Percentiles rank a stretch among this genome's conserved stretches.
Conservation (phyloP, 345 rosid species). For the Rhizophora mangle region DNA sequence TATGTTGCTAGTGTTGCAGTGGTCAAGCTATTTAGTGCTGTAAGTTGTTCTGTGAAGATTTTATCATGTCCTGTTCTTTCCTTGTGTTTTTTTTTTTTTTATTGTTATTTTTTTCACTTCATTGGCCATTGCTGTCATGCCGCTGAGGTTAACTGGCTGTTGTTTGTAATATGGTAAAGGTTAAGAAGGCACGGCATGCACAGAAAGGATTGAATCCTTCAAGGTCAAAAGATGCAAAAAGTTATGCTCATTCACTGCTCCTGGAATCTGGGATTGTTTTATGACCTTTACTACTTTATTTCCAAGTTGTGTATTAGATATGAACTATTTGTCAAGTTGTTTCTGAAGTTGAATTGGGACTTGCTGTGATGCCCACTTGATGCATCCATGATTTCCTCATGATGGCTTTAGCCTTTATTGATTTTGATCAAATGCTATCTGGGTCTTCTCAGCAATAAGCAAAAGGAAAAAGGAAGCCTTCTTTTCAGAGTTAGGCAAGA, state of each 20-base stretch:
- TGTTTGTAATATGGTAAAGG: constrained; percentile 40
- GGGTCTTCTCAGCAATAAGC: constrained; percentile 51
- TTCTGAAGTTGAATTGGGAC: not conserved
- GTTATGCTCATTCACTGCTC: constrained; percentile 33
- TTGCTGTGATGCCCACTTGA: not conserved
- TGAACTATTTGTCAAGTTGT: not conserved
- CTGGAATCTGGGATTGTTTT: not conserved
- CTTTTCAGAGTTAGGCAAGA: constrained; percentile 76
- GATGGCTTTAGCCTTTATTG: not conserved
- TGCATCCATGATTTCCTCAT: not conserved
- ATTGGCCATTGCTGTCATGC: not conserved
- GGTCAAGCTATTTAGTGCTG: constrained; percentile 92
- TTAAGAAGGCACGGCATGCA: constrained; percentile 86
- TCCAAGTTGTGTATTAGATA: no score
- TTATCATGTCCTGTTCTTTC: constrained; percentile 4
- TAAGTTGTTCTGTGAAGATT: constrained; percentile 41
- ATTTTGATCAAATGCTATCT: constrained; percentile 13
- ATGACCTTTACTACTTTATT: not conserved
- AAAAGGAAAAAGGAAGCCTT: constrained; percentile 82
- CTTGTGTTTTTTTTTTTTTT: not conserved
- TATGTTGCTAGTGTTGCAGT: constrained; percentile 43
- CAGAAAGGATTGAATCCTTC: constrained; percentile 83
- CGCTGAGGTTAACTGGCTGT: not conserved
- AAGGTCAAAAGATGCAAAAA: constrained; percentile 80
- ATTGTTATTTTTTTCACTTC: not conserved